Base-by-base conservation (phyloP, 2,329 filamentous ascomycete genomes). In the Epichloe hybrida region DNA sequence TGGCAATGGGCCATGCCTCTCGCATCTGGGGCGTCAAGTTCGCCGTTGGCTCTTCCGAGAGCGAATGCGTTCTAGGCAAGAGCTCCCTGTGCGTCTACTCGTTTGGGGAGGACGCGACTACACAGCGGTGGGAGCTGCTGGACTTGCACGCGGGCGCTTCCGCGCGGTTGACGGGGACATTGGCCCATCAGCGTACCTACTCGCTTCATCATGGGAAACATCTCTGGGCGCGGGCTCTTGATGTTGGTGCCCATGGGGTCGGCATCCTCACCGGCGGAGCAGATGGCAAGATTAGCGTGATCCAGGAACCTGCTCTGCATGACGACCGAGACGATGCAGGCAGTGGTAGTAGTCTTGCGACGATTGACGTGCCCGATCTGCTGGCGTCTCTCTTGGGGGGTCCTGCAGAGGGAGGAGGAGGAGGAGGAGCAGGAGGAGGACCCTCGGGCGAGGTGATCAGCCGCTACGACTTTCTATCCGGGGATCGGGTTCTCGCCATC, bases 1-100 rank as follows among this genome's bases (percentile, higher is more conserved):
- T 82, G 43, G 82, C 77, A 2, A 95, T 93, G 84, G 91, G 86
- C 0, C 93, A 98, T 66, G 69, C 77, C 3, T 95, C 91, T 7
- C 80, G 93, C 52, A 95, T 98, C 56, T 98, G 93, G 93, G 78
- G 81, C 44, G 80, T 95, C 8, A 76, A 77, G 50, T 93, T 96
- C 56, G 67, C 42, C 23, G 21, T 49, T 81, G 13, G 20, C 12
- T 36, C 31, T 6, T 12, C 39, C 4, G 17, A 21, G 43, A 2
- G 36, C 11, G n/a, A 38, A 20, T 23, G 48, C 23, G 34, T 11
- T 35, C 41, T 49, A 6, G 44, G 20, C 17, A 57, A 60, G 27
- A 51, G 56, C 12, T 44, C 52, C 2, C 31, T 57, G 8, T 52
- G 48, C 2, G 60, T 95, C 1, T 74, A 88, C 40, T 95, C 91